Evolutionary conservation across 148 eudicot species (phyloP).

Genomic region (Rhododendron ferrugineum): DNA sequence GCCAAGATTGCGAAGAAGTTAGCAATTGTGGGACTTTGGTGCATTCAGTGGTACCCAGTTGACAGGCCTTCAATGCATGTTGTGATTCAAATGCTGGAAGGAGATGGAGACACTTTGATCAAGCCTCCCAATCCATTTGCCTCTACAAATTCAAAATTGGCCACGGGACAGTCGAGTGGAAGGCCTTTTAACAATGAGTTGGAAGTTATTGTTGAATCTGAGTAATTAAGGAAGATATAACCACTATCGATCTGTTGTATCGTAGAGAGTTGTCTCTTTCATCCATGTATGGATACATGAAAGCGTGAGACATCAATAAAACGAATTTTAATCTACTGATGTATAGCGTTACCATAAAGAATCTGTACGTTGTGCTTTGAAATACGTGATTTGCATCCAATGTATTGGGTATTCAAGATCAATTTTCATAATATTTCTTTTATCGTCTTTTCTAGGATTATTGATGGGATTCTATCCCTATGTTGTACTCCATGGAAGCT

Average conservation of each 20-base stretch:
- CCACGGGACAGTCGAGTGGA: background rate
- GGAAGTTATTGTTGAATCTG: background rate
- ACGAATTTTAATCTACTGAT: background rate
- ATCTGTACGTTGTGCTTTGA: background rate
- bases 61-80: conserved; percentile 20
- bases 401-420: too few relatives aligned
- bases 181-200: background rate
- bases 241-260: too few relatives aligned
- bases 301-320: too few relatives aligned
- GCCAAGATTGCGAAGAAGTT: conserved; percentile 13
- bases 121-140: conserved; percentile 12
- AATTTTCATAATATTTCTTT: too few relatives aligned
- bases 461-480: background rate
- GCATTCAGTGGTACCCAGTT: conserved; percentile 27
- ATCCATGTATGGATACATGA: too few relatives aligned
- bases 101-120: background rate
- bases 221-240: background rate
- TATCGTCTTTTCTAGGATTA: too few relatives aligned
- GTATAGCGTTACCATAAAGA: background rate
- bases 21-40: conserved; percentile 22
- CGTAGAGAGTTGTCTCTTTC: too few relatives aligned
- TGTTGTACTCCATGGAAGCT: background rate
- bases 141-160: background rate
- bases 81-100: conserved; percentile 16
- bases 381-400: too few relatives aligned